Base-by-base conservation (phyloP, 495 filamentous ascomycete genomes). In the Neurospora tetraspora region DNA sequence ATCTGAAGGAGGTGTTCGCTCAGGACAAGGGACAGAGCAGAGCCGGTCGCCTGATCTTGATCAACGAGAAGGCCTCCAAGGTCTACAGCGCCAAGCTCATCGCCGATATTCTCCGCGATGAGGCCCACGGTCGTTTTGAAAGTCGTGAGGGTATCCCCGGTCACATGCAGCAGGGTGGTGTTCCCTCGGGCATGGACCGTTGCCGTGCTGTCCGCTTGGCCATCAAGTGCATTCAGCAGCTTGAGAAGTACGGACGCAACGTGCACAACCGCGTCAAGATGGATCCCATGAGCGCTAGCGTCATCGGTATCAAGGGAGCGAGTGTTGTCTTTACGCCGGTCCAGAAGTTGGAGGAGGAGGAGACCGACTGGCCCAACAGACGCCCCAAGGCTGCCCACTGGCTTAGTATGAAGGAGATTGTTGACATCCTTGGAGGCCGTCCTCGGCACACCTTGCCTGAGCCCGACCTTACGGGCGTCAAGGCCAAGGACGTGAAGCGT, bases 91-190 rank as follows among this genome's bases (percentile, higher is more conserved):
- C 96, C 0, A 93, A 95, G 78, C 86, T 98, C 45, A 93, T 99
- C 74, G 94, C 95, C 53, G 91, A 95, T 77, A 98, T 98, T 83
- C 97, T 99, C 82, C 90, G 91, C 65, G 93, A 97, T 74, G 96
- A 98, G 81, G 92, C 96, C 11, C 90, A 92, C 75, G 94, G 94
- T 69, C 88, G 93, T 1, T 99, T 98, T 75, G 96, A 99, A 79
- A 92, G 92, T n/a, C 90, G 94, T 69, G 91, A 93, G 77, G 94
- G 93, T 45, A 93, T 98, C 43, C 96, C 96, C 0, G 96, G 96
- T 27, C 96, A 99, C 82, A 96, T 98, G 76, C 96, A 98, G 81
- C 94, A 99, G 82, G 96, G 96, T 77, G 94, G 94, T 45, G 93
- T 91, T 31, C 96, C 96, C 0, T 94, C 93, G 2, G 90, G 94